Evolutionary conservation across 495 filamentous ascomycete species (phyloP).

Genomic region (Aspergillus affinis): DNA sequence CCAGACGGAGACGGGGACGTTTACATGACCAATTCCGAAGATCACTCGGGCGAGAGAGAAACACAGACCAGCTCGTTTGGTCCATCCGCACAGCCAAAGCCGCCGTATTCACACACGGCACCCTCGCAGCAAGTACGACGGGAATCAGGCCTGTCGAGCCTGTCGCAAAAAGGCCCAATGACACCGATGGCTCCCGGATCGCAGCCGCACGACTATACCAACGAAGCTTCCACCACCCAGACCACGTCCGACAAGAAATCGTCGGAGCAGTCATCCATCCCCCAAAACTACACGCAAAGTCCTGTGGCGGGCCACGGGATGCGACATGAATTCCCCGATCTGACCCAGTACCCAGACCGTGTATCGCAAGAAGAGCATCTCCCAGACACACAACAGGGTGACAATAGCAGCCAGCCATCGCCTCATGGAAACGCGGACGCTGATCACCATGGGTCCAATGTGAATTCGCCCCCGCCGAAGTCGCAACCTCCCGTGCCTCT

Average conservation of each 20-base stretch:
- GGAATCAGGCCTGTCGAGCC: constrained; percentile 46
- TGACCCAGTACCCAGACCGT: constrained; percentile 42
- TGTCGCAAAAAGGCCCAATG: constrained; percentile 70
- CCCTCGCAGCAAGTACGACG: constrained; percentile 53
- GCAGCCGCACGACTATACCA: constrained; percentile 71
- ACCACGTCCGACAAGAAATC: constrained; percentile 81
- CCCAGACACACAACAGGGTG: constrained; percentile 45
- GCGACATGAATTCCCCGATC: constrained; percentile 37
- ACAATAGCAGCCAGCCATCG: constrained; percentile 40
- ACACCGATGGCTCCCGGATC: constrained; percentile 75
- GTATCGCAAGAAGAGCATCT: constrained; percentile 46
- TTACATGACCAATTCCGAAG: constrained; percentile 50
- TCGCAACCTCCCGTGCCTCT: constrained; percentile 49
- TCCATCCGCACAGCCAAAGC: constrained; percentile 52
- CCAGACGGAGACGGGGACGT: constrained; percentile 61
- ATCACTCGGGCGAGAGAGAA: constrained; percentile 37
- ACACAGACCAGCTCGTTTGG: constrained; percentile 53
- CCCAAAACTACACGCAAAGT: constrained; percentile 61
- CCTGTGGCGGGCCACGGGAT: constrained; percentile 35
- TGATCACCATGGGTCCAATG: constrained; percentile 27
- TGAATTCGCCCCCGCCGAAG: constrained; percentile 42
- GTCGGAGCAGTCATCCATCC: constrained; percentile 43
- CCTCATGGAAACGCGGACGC: constrained; percentile 26
- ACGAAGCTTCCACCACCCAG: constrained; percentile 79
- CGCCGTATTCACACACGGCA: constrained; percentile 49